A percentile compares a stretch with the other conserved stretches of the same genome.
Conservation (phyloP, 306 rosid genomes). For the Castanea sativa region DNA sequence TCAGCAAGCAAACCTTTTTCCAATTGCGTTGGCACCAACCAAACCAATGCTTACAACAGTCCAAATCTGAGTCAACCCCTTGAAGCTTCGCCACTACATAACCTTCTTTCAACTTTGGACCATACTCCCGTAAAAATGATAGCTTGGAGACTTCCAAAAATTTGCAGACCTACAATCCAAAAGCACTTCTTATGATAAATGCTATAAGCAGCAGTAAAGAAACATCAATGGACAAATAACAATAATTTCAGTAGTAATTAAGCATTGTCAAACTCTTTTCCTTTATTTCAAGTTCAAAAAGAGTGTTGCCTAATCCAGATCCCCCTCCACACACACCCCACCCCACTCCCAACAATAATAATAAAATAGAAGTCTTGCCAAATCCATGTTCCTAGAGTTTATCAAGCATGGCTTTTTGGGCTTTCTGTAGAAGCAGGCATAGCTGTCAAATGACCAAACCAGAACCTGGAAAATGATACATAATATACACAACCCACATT, state of each 20-base stretch:
- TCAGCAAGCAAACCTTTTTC: constrained; percentile 40
- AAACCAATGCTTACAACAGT: constrained; percentile 23
- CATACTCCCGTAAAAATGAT: constrained; percentile 46
- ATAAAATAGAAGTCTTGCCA: neutral
- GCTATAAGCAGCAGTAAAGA: neutral
- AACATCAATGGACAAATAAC: neutral
- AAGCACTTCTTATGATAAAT: neutral
- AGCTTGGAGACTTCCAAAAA: constrained; percentile 56
- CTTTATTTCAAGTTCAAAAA: neutral
- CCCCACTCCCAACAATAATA: neutral
- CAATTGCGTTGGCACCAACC: constrained; percentile 36
- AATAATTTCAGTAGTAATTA: neutral
- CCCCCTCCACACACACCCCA: neutral
- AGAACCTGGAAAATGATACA: neutral
- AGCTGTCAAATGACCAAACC: neutral
- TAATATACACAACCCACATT: neutral
- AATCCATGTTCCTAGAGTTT: neutral
- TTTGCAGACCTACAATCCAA: constrained; percentile 42
- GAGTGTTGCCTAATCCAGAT: neutral
- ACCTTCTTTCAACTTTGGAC: constrained; percentile 57
- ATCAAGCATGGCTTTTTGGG: constrained; percentile 4
- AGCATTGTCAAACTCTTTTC: neutral
- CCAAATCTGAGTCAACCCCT: constrained; percentile 28
- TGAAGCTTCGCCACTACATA: constrained; percentile 50
- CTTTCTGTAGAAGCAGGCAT: constrained; percentile 1